Base-by-base conservation (phyloP, 805 yeast genomes). In the Yarrowia deformans region DNA sequence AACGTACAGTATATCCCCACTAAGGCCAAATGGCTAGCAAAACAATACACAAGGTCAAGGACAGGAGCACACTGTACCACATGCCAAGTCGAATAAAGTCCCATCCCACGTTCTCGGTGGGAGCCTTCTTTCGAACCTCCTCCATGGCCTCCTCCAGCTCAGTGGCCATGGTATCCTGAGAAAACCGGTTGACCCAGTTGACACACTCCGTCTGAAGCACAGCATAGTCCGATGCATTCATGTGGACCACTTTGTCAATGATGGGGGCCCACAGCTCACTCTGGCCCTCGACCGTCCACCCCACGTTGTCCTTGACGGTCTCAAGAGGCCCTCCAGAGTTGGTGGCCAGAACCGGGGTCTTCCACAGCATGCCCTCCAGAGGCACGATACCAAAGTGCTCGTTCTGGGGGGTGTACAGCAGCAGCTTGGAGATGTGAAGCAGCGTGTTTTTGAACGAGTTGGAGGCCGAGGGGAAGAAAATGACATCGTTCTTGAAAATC, bases 361-460 rank as follows among this genome's bases (percentile, higher is more conserved):
- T 89, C 69, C 85, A 82, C 58, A 89, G 83, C 98, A 95, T 93
- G 13, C 97, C 93, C 77, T 95, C 99, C 16, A 95, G 83, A 1
- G 99, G 99, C 10, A 95, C 99, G 72, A 95, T 95, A 14, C 99
- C 99, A 76, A 95, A 95, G 79, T 95, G 99, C 78, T 95, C 99
- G 74, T 84, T 85, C 0, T 90, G 83, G 2, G 99, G 99, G 0
- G 99, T 95, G 76, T 95, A 95, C 55, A 93, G 79, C 29, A 95
- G 81, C 69, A 90, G 73, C 58, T 84, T 83, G 1, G 93, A 83
- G 10, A 81, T 78, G 46, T 83, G 77, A 42, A 95, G 79, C 35
- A 95, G 82, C 1, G 84, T 80, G 75, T 83, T 87, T 78, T 92
- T 91, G 70, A 90, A 76, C 1, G 83, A 76, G 1, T 92, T 83